phyloP scores from a whole-genome alignment of 441 rosid species.

The Melastoma candidum region DNA sequence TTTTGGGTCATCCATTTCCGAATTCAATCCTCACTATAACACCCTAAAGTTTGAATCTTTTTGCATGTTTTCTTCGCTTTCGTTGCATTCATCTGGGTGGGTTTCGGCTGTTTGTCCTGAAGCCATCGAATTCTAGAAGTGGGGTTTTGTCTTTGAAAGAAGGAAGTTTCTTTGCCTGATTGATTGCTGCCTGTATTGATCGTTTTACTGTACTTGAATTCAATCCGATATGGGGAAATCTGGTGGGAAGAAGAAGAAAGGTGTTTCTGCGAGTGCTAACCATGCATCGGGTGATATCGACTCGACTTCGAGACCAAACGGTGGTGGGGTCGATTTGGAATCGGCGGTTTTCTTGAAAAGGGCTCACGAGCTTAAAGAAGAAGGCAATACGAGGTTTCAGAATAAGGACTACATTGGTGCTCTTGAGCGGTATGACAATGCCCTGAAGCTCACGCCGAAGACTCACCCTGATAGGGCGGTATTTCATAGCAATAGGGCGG shows the following conservation, averaged over 20 bases:
- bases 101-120: too few relatives aligned
- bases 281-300: constrained; percentile 31
- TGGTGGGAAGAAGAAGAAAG: constrained; percentile 71
- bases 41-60: too few relatives aligned
- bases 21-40: too few relatives aligned
- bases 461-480: constrained; percentile 79
- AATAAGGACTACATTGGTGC: constrained; percentile 68
- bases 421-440: constrained; percentile 67
- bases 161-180: too few relatives aligned
- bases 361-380: constrained; percentile 94
- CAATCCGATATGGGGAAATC: constrained; percentile 60
- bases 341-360: constrained; percentile 57
- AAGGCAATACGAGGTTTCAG: constrained; percentile 81
- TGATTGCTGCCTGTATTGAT: too few relatives aligned
- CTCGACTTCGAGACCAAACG: constrained; percentile 39
- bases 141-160: too few relatives aligned
- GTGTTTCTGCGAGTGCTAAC: constrained; percentile 25
- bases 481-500: constrained; percentile 86
- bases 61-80: too few relatives aligned
- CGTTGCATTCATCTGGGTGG: too few relatives aligned
- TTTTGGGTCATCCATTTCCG: too few relatives aligned
- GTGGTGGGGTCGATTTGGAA: constrained; percentile 48
- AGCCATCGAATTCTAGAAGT: too few relatives aligned
- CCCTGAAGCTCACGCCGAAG: constrained; percentile 59
- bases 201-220: too few relatives aligned